Evolutionary conservation across 2,329 filamentous ascomycete genomes (phyloP), one percentile per base, ranked within the genome.

Genomic region (Madurella fahalii): DNA sequence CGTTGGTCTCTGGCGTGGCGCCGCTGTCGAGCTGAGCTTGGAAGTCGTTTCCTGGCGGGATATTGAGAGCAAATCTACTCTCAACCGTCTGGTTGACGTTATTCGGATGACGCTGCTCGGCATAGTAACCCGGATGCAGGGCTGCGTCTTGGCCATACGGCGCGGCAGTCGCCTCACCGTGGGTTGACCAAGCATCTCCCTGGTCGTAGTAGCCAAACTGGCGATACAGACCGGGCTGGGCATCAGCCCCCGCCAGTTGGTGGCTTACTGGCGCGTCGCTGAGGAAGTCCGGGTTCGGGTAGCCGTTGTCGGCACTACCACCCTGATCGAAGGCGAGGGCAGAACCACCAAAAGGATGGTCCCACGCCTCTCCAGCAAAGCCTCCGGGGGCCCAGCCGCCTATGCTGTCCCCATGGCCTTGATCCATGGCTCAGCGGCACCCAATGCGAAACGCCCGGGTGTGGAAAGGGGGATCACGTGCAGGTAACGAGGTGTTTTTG

Each of bases 311-410:
- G 15, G 39, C 50, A 15, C 47, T 54, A 20, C 47, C 49, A 31
- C 40, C 42, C n/a, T 56, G 51, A n/a, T 58, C 58, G 12, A 61
- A 63, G 20, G 34, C 43, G 20, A 59, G 48, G 13, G 39, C 20
- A 13, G 47, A 37, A n/a, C 34, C 47, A 4, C 31, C 41, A 16
- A 58, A 62, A 30, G 60, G 58, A 32, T 62, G 57, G 9, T 57
- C 58, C 62, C 62, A 64, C 7, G 50, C 15, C 18, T 52, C 52
- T 8, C 40, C 15, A 40, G 46, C 40, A 48, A 59, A 62, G 53
- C 25, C 46, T 40, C 37, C 58, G 11, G 61, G 47, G 37, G 60
- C 61, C 62, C 62, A 64, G 45, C 54, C 52, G n/a, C 51, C 51
- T 15, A 58, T 53, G 43, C 56, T 52, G 37, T 50, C 50, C 25